Base-by-base conservation (phyloP, 805 yeast genomes). In the Helenozyma baotianmanensis region DNA sequence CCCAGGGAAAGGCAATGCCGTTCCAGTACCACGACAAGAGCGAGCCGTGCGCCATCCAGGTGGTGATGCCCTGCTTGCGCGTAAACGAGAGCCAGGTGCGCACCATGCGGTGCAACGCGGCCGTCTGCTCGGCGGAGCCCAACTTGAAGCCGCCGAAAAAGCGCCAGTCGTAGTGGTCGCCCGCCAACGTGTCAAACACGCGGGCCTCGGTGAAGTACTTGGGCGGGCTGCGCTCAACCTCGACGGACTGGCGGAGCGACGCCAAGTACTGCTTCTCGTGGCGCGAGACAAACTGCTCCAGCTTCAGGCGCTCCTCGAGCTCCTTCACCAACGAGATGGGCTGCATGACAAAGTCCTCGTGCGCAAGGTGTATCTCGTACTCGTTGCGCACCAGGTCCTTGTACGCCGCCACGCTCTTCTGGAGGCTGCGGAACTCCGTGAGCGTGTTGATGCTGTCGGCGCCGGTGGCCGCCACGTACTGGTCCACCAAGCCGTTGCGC, bases 181-280 rank as follows among this genome's bases (percentile, higher is more conserved):
- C 58, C 22, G 32, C 3, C 14, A 17, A 3, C 12, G 51, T 38
- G 12, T 48, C 43, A 13, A 34, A 21, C 12, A 51, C 35, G 16
- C 51, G 35, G 4, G 76, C 70, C 47, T 72, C 76, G 32, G 57
- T 53, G 38, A 71, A 71, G 43, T 62, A 64, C 35, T 68, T 65
- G 10, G 56, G 54, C 0, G 66, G 54, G n/a, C 36, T 24, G 9
- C 31, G 3, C 13, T 29, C 25, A 13, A 25, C 29, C 8, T 22
- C 29, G 19, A 40, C 17, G 4, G 50, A 38, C 33, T 38, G 37
- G 17, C 21, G 18, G 21, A 46, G 30, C 6, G 45, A 35, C 14
- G 43, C 26, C 30, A 38, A 36, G 43, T 38, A 48, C 12, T 17
- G 17, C 13, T 22, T 4, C 34, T 47, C 43, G 12, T 36, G 19